Conservation (phyloP, 2,329 filamentous ascomycete genomes). For the Aurifilum marmelostoma region DNA sequence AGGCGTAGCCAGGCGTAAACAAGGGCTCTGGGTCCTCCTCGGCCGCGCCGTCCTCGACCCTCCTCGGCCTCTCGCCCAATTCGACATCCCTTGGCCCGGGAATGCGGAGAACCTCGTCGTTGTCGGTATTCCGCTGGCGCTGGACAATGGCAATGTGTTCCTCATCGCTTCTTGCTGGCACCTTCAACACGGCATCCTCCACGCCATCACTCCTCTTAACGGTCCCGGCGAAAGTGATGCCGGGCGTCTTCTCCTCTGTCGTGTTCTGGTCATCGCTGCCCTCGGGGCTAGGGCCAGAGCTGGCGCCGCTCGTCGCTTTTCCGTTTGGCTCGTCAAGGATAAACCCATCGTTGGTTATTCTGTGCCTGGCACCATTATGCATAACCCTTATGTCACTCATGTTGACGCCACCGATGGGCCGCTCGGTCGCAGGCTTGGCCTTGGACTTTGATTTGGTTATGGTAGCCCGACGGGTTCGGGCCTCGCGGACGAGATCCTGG, state of each 20-base stretch:
- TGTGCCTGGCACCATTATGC: conserved; percentile 56
- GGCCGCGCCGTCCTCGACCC: conserved; percentile 44
- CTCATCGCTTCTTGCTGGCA: conserved; percentile 62
- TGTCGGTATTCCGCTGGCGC: conserved; percentile 74
- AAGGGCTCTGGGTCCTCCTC: conserved; percentile 38
- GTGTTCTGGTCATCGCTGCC: conserved; percentile 22
- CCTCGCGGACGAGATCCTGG: conserved; percentile 77
- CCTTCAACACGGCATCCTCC: conserved; percentile 50
- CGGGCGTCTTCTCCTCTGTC: conserved; percentile 39
- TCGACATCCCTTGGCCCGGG: conserved; percentile 92
- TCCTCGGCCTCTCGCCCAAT: conserved; percentile 71
- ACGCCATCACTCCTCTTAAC: conserved; percentile 63
- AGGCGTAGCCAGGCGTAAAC: neutral
- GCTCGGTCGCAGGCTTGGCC: conserved; percentile 47
- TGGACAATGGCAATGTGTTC: conserved; percentile 89
- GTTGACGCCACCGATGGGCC: conserved; percentile 66
- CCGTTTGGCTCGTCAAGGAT: conserved; percentile 45
- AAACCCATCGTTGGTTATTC: conserved; percentile 65
- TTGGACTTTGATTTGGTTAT: conserved; percentile 64
- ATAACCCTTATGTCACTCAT: conserved; percentile 69
- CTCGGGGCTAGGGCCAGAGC: conserved; percentile 23
- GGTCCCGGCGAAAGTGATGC: conserved; percentile 72
- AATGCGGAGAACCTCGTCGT: conserved; percentile 79
- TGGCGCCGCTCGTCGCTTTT: conserved; percentile 35
- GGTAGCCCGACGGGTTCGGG: conserved; percentile 66